These are phyloP conservation scores for Catharanthus roseus DNA, from an alignment of 257 asterid genomes.

Conservation along the genomic window DNA sequence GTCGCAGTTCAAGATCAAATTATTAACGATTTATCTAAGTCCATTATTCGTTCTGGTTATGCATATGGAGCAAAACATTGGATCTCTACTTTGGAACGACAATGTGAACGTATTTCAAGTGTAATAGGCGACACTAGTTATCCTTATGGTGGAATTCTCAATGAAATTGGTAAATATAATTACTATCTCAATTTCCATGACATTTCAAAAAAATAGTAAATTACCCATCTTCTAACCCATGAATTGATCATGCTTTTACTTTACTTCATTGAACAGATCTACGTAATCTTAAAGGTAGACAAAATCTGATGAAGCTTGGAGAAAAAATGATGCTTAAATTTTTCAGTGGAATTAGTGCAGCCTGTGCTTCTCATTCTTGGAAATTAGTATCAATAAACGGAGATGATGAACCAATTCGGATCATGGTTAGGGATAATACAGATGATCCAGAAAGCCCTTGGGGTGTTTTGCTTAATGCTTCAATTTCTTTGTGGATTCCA, in stretches of 20 bases:
- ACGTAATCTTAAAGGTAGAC: neutral
- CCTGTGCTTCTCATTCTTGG: constrained; percentile 18
- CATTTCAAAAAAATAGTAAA: neutral
- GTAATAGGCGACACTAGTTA: neutral
- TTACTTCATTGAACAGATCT: neutral
- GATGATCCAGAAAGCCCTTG: too few species aligned
- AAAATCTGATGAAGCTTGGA: constrained; percentile 13
- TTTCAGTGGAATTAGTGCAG: constrained; percentile 13
- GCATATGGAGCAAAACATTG: constrained; percentile 62
- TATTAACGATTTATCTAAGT: constrained; percentile 28
- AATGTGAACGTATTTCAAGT: constrained; percentile 38
- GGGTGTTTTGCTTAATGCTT: too few species aligned
- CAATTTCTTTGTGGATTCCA: too few species aligned
- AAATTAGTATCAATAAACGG: neutral
- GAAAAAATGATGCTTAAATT: constrained; percentile 20
- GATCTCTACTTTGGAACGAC: constrained; percentile 37
- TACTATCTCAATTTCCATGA: neutral
- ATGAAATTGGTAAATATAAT: constrained; percentile 17
- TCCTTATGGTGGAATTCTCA: constrained; percentile 8
- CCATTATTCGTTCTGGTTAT: constrained; percentile 39
- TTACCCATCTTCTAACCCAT: too few species aligned
- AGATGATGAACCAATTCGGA: constrained; percentile 7
- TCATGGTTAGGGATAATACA: constrained; percentile 11
- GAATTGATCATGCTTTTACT: too few species aligned
- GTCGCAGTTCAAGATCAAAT: constrained; percentile 33